Conservation (phyloP, 345 rosid species). For the Citrus sp. region DNA sequence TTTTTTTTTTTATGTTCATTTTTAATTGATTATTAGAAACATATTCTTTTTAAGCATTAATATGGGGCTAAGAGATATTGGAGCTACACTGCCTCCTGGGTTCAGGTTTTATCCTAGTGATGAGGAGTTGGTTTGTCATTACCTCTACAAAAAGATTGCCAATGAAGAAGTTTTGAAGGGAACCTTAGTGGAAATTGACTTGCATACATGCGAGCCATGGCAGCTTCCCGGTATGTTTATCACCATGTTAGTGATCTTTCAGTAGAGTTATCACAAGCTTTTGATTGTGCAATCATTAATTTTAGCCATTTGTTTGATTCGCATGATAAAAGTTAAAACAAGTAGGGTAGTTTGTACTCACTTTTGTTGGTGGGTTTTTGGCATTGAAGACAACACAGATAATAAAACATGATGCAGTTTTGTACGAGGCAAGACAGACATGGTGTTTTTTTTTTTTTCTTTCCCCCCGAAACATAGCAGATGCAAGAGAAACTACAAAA, state of each 20-base stretch:
- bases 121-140: constrained; percentile 94
- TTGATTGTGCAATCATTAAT: neutral
- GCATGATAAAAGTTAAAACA: constrained; percentile 3
- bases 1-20: neutral
- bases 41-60: neutral
- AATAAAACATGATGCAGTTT: constrained; percentile 5
- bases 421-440: constrained; percentile 14
- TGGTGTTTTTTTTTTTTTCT: neutral
- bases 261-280: neutral
- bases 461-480: neutral
- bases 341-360: constrained; percentile 7
- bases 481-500: neutral
- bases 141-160: constrained; percentile 77
- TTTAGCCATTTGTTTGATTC: neutral
- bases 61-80: constrained; percentile 94
- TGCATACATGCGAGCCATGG: constrained; percentile 99
- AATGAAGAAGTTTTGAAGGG: constrained; percentile 64
- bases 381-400: constrained; percentile 11
- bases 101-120: constrained; percentile 96
- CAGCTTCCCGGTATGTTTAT: constrained; percentile 85
- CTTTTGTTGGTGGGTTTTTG: constrained; percentile 8
- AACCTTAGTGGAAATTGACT: constrained; percentile 81
- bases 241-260: neutral
- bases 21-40: too few species aligned
- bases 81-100: constrained; percentile 94